These are phyloP conservation scores for Beta macrorhiza DNA, from an alignment of 179 eudicot species.

Conservation along the genomic window DNA sequence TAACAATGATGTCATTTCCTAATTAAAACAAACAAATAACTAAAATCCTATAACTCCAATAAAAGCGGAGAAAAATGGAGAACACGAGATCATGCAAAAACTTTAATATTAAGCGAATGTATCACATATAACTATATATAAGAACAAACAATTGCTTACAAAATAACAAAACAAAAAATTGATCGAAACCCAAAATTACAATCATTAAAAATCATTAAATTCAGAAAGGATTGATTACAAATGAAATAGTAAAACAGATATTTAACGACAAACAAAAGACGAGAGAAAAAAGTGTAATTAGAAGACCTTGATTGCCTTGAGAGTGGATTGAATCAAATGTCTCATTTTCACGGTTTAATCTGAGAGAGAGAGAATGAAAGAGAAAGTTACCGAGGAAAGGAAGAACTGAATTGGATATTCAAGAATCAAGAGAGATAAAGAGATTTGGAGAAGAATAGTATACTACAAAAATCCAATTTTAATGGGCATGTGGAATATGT, in stretches of 20 bases:
- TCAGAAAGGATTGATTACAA: not conserved
- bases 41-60: not conserved
- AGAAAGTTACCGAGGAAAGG: not conserved
- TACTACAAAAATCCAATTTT: too few species aligned
- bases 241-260: not conserved
- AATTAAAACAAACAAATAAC: not conserved
- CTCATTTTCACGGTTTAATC: constrained; percentile 21
- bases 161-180: not conserved
- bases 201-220: not conserved
- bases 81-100: not conserved
- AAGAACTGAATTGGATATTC: not conserved
- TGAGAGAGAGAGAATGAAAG: not conserved
- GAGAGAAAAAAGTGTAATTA: not conserved
- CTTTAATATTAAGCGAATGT: not conserved
- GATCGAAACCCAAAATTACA: not conserved
- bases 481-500: too few species aligned
- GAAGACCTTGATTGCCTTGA: constrained; percentile 36
- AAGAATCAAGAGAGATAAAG: not conserved
- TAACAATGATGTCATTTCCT: not conserved
- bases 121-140: too few species aligned
- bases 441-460: not conserved
- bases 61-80: not conserved
- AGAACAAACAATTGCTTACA: not conserved
- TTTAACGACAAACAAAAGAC: not conserved
- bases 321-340: constrained; percentile 35